These are phyloP conservation scores for Wickerhamiella brachini DNA, from an alignment of 805 yeast genomes.

Conservation along the genomic window DNA sequence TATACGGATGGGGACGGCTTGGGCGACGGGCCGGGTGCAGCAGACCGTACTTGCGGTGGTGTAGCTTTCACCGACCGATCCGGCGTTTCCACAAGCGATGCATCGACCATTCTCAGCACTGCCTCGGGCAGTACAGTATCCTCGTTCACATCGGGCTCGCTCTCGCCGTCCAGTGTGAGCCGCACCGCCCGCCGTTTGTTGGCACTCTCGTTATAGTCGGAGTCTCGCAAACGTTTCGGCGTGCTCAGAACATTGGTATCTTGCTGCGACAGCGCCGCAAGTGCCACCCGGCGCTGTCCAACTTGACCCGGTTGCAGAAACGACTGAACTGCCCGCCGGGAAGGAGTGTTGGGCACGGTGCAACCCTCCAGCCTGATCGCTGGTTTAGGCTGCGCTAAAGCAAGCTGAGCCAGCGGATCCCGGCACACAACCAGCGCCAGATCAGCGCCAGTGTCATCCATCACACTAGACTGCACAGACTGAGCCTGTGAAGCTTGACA, in stretches of 20 bases:
- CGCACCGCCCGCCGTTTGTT: not conserved
- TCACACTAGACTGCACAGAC: not conserved
- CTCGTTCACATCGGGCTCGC: conserved; percentile 11
- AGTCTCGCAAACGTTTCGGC: conserved; percentile 5
- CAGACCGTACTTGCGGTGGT: conserved; percentile 14
- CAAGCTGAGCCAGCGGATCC: conserved; percentile 9
- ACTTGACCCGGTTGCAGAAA: no score
- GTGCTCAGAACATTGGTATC: conserved; percentile 4
- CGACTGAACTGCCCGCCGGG: not conserved
- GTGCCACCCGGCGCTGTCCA: not conserved
- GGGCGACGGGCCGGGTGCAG: conserved; percentile 20
- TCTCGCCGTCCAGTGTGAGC: conserved; percentile 11
- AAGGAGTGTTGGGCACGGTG: not conserved
- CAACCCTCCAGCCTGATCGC: not conserved
- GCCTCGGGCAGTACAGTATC: conserved; percentile 15
- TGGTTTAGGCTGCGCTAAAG: not conserved
- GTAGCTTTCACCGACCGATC: conserved; percentile 8
- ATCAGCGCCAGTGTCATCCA: not conserved
- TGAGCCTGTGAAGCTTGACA: conserved; percentile 6
- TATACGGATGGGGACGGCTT: conserved; percentile 12
- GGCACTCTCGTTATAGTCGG: conserved; percentile 6
- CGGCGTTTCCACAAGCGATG: conserved; percentile 25
- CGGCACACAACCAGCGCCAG: conserved; percentile 4
- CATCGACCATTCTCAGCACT: conserved; percentile 26
- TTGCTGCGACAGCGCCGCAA: not conserved